A percentile compares a stretch with the other conserved stretches of the same genome.
These are phyloP conservation scores for Cladophialophora immunda DNA, from an alignment of 2,329 filamentous ascomycete species.

Conservation along the genomic window DNA sequence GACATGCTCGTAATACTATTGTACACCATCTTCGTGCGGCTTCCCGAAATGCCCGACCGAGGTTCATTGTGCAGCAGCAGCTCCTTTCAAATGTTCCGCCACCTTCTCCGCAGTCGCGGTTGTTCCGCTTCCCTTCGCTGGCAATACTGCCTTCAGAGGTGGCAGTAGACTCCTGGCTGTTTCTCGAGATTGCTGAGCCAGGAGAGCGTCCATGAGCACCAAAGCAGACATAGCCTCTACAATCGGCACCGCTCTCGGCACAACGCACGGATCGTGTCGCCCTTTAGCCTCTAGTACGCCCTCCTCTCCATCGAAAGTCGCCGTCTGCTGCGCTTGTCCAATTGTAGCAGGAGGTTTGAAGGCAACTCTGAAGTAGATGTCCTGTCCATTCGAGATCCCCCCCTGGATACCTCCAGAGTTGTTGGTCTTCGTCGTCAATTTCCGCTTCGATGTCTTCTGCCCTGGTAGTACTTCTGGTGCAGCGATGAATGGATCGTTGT, in stretches of 20 bases:
- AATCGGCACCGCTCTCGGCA: conserved; percentile 78
- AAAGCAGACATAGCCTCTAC: conserved; percentile 88
- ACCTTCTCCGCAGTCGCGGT: conserved; percentile 33
- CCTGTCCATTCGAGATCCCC: conserved; percentile 91
- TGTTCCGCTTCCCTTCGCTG: conserved; percentile 36
- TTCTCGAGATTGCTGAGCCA: conserved; percentile 77
- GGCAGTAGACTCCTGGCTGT: conserved; percentile 48
- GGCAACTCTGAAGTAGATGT: conserved; percentile 91
- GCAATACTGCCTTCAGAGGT: conserved; percentile 33
- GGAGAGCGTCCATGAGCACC: conserved; percentile 83
- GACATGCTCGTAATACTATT: background rate
- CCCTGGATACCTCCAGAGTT: conserved; percentile 95
- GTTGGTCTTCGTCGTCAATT: conserved; percentile 87
- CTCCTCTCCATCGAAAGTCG: conserved; percentile 77
- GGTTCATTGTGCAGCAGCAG: background rate
- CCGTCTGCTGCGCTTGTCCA: conserved; percentile 84
- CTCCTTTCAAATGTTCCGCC: conserved; percentile 29
- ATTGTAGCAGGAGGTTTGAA: conserved; percentile 98
- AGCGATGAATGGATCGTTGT: conserved; percentile 88
- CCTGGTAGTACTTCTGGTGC: conserved; percentile 51
- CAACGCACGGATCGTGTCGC: conserved; percentile 91
- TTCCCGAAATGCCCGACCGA: background rate
- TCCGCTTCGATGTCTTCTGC: conserved; percentile 61
- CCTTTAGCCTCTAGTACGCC: conserved; percentile 91
- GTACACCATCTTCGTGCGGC: conserved; percentile 13